phyloP scores from a whole-genome alignment of 441 rosid species.

The Populus hybrid region DNA sequence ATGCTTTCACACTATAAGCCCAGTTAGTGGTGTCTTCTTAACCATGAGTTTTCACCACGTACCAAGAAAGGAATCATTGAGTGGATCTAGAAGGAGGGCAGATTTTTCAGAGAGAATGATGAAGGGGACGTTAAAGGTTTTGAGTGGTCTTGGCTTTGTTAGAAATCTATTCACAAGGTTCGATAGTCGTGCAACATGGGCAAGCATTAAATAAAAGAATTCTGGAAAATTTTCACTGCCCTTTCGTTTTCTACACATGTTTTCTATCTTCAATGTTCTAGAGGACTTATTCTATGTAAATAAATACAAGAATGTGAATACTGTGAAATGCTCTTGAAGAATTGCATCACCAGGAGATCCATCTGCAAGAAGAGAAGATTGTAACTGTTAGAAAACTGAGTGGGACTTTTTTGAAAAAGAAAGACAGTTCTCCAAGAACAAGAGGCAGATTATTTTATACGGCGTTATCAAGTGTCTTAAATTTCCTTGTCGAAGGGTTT shows the following conservation, averaged over 20 bases:
- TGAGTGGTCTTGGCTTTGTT: neutral
- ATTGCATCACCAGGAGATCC: neutral
- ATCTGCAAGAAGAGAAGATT: slow-evolving; percentile 5
- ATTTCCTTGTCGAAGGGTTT: neutral
- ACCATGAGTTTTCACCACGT: neutral
- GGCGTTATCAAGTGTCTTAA: neutral
- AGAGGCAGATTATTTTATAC: neutral
- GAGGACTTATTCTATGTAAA: neutral
- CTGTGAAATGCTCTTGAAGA: neutral
- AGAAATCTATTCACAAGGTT: neutral
- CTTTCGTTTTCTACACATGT: neutral
- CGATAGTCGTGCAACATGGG: neutral
- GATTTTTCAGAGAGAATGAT: neutral
- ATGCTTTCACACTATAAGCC: neutral
- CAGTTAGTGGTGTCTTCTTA: neutral
- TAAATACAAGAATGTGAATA: neutral
- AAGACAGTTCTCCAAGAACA: neutral
- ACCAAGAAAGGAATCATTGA: neutral
- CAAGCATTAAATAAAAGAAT: neutral
- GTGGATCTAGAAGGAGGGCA: neutral
- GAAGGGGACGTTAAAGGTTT: neutral
- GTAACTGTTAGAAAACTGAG: neutral
- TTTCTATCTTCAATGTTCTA: neutral
- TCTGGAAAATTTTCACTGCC: neutral
- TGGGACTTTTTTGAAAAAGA: neutral